These are phyloP conservation scores for Cruciata laevipes DNA, from an alignment of 257 asterid genomes.

Conservation along the genomic window DNA sequence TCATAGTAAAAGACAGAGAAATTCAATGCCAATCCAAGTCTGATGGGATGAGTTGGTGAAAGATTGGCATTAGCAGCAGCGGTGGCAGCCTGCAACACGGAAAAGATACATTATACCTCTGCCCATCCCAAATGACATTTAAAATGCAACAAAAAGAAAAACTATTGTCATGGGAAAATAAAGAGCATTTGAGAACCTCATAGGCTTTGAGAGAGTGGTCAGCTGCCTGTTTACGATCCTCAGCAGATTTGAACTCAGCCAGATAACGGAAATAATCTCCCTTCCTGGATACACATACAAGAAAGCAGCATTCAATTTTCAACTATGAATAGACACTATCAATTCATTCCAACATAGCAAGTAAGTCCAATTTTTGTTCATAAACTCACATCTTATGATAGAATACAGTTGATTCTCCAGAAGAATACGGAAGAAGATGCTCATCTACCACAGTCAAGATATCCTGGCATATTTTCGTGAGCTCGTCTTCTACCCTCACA, in stretches of 20 bases:
- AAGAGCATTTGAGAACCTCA: conserved; percentile 30
- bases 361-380: neutral
- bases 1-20: conserved; percentile 74
- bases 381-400: conserved; percentile 64
- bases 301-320: neutral
- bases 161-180: neutral
- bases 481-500: conserved; percentile 69
- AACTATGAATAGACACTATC: neutral
- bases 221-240: conserved; percentile 48
- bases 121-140: neutral
- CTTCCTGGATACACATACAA: conserved; percentile 33
- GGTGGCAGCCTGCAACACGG: conserved; percentile 60
- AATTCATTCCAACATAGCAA: neutral
- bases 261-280: conserved; percentile 58
- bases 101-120: conserved; percentile 2
- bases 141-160: neutral
- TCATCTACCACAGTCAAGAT: conserved; percentile 64
- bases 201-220: conserved; percentile 57
- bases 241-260: conserved; percentile 51
- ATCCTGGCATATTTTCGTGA: conserved; percentile 64
- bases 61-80: conserved; percentile 56
- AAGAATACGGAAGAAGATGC: conserved; percentile 65
- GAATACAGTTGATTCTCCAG: conserved; percentile 76
- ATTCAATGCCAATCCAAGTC: conserved; percentile 68
- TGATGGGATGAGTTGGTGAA: conserved; percentile 70